Conservation (phyloP, 169 alveolate genomes). For the Plasmodium coatneyi region DNA sequence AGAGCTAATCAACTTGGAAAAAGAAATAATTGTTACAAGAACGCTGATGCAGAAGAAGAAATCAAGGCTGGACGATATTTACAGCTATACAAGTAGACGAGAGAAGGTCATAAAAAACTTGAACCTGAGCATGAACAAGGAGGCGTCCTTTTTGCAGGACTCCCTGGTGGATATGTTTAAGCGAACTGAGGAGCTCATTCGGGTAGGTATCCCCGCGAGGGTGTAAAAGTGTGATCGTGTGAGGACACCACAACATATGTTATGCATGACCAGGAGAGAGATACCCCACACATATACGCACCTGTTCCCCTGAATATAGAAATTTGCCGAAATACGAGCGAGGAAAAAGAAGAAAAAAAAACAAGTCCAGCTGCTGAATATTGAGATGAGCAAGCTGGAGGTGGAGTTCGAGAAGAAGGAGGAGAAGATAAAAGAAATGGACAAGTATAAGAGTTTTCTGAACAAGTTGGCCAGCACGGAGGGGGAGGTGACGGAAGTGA, state of each 20-base stretch:
- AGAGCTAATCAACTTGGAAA: conserved; percentile 51
- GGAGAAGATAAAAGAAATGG: conserved; percentile 70
- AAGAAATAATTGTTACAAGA: conserved; percentile 44
- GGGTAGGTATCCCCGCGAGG: background rate
- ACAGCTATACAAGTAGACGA: conserved; percentile 31
- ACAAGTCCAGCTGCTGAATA: conserved; percentile 44
- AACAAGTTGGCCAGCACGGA: conserved; percentile 58
- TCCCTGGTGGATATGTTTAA: conserved; percentile 29
- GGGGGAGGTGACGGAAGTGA: conserved; percentile 21
- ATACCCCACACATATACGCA: background rate
- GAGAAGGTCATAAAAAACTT: conserved; percentile 37
- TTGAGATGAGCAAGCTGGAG: conserved; percentile 70
- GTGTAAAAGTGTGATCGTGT: background rate
- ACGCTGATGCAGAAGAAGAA: conserved; percentile 58
- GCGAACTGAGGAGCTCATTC: conserved; percentile 57
- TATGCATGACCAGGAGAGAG: background rate
- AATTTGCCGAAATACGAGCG: conserved; percentile 43
- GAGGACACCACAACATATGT: background rate
- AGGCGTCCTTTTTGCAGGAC: conserved; percentile 18
- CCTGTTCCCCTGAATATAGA: background rate
- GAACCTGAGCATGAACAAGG: conserved; percentile 35
- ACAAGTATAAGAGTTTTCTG: conserved; percentile 43
- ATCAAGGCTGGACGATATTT: conserved; percentile 26
- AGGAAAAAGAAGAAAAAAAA: conserved; percentile 55
- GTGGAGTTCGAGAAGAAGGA: conserved; percentile 63